Conservation (phyloP, 257 asterid species). For the Rhazya stricta region DNA sequence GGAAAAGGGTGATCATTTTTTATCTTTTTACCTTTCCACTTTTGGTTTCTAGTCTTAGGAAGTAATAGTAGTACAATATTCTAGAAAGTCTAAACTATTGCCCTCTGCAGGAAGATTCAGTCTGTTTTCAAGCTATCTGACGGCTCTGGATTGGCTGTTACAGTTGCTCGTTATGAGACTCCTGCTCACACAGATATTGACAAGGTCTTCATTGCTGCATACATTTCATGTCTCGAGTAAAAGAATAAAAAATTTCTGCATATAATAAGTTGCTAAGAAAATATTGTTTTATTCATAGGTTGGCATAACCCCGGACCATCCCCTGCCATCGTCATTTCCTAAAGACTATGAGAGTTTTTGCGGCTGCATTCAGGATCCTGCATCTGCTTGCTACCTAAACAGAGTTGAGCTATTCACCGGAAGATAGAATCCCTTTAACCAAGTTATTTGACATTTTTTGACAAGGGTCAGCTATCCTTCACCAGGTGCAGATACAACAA, state of each 20-base stretch:
- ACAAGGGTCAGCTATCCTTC: not conserved
- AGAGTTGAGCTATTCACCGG: slow-evolving; percentile 55
- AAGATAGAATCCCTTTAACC: slow-evolving; percentile 17
- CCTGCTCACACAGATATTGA: slow-evolving; percentile 90
- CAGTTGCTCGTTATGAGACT: slow-evolving; percentile 95
- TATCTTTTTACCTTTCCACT: not conserved
- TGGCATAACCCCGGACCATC: slow-evolving; percentile 80
- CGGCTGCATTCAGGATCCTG: slow-evolving; percentile 77
- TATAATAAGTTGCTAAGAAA: not conserved
- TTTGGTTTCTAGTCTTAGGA: not conserved
- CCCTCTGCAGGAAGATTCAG: slow-evolving; percentile 71
- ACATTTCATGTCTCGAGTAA: not conserved
- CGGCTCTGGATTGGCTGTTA: slow-evolving; percentile 95
- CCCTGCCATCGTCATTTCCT: slow-evolving; percentile 80
- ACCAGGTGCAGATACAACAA: not conserved
- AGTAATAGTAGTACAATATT: not conserved
- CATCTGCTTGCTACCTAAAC: slow-evolving; percentile 69
- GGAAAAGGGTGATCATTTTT: slow-evolving; percentile 75
- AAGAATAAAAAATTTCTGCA: not conserved
- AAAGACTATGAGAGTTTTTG: slow-evolving; percentile 78
- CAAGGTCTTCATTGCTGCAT: slow-evolving; percentile 51
- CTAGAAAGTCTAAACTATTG: slow-evolving; percentile 6
- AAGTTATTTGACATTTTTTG: not conserved
- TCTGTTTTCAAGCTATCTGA: slow-evolving; percentile 93
- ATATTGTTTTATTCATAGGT: slow-evolving; percentile 33